phyloP scores from a whole-genome alignment of 805 yeast genomes.

The Candida palmyrensis region DNA sequence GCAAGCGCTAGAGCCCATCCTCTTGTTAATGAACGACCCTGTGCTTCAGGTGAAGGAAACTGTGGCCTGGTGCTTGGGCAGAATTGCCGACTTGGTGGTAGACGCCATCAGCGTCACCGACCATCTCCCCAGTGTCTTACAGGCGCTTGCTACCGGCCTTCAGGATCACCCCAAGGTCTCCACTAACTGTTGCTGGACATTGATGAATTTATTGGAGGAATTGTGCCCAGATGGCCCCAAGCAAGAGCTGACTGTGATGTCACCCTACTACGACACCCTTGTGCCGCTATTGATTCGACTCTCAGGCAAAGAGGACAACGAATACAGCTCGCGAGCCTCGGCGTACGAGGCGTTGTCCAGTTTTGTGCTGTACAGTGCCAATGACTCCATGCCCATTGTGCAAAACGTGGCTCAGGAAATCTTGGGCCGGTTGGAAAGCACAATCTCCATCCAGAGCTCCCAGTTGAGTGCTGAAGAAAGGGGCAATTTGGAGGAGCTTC shows the following conservation, averaged over 20 bases:
- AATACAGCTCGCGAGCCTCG: constrained; percentile 85
- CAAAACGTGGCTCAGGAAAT: constrained; percentile 72
- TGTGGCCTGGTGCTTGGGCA: constrained; percentile 97
- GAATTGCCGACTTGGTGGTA: constrained; percentile 84
- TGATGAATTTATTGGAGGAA: constrained; percentile 88
- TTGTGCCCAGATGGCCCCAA: constrained; percentile 50
- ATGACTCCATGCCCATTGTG: constrained; percentile 62
- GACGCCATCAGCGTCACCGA: constrained; percentile 64
- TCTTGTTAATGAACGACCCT: constrained; percentile 68
- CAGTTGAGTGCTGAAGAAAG: constrained; percentile 59
- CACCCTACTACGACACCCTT: constrained; percentile 65
- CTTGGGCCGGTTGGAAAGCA: constrained; percentile 64
- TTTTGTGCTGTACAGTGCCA: constrained; percentile 70
- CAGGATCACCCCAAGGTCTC: constrained; percentile 89
- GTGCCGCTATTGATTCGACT: constrained; percentile 68
- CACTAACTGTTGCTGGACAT: constrained; percentile 97
- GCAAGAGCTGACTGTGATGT: constrained; percentile 55
- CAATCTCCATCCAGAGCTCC: constrained; percentile 41
- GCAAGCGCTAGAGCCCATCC: constrained; percentile 80
- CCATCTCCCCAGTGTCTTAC: constrained; percentile 66
- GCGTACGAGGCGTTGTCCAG: constrained; percentile 91
- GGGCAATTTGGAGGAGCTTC: constrained; percentile 80
- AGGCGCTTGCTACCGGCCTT: constrained; percentile 75
- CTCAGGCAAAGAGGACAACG: constrained; percentile 74
- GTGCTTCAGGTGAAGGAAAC: constrained; percentile 89